Evolutionary conservation across 169 alveolate species (phyloP).

Genomic region (Plasmodium ovale): DNA sequence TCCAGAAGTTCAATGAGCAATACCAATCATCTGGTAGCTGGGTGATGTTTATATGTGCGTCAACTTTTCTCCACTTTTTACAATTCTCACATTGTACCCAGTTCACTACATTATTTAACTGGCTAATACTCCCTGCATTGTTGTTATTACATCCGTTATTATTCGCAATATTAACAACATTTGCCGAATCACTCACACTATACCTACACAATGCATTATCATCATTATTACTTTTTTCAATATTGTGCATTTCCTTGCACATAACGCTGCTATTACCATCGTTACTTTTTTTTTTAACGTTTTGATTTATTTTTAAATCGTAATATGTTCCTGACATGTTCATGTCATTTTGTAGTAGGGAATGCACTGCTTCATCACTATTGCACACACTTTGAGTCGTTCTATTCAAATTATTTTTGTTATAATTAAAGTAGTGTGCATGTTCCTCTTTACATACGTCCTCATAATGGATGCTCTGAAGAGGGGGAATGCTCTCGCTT

Average conservation of each 20-base stretch:
- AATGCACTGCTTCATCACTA: neutral
- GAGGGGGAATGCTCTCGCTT: neutral
- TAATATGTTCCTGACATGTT: slow-evolving; percentile 6
- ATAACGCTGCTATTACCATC: neutral
- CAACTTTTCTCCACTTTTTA: slow-evolving; percentile 84
- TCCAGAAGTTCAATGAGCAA: slow-evolving; percentile 84
- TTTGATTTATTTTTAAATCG: neutral
- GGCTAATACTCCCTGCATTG: neutral
- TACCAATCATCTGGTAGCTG: slow-evolving; percentile 85
- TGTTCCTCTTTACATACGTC: neutral
- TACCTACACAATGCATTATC: neutral
- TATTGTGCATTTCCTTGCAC: neutral
- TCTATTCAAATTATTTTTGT: neutral
- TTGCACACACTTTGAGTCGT: neutral
- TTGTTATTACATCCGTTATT: neutral
- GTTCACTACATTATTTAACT: slow-evolving; percentile 74
- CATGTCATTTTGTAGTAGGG: slow-evolving; percentile 1
- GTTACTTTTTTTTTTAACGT: neutral
- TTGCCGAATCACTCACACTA: neutral
- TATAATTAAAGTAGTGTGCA: neutral
- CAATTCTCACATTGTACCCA: slow-evolving; percentile 88
- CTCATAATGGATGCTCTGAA: neutral
- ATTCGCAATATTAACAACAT: neutral
- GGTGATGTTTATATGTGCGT: slow-evolving; percentile 78
- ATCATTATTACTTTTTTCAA: neutral